These are phyloP conservation scores for Hortaea werneckii DNA, from an alignment of 2,329 filamentous ascomycete genomes.

Conservation along the genomic window DNA sequence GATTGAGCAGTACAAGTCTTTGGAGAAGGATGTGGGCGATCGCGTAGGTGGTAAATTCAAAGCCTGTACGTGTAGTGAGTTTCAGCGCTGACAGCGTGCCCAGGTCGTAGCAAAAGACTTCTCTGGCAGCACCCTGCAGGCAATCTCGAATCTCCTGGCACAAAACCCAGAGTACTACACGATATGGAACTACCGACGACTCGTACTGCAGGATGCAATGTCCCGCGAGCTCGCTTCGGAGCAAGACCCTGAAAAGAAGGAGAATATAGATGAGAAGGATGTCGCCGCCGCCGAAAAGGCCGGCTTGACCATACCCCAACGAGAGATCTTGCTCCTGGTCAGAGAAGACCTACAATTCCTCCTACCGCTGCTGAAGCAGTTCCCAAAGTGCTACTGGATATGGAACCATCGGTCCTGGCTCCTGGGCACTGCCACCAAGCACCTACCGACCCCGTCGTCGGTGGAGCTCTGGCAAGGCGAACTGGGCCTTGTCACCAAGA, in stretches of 20 bases:
- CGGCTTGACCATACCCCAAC: conserved; percentile 21
- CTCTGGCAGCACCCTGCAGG: conserved; percentile 49
- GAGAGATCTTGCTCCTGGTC: conserved; percentile 45
- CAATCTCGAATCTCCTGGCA: conserved; percentile 62
- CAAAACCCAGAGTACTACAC: conserved; percentile 86
- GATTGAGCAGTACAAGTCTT: conserved; percentile 63
- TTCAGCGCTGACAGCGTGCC: background rate
- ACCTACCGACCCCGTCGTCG: conserved; percentile 48
- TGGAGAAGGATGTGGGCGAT: conserved; percentile 58
- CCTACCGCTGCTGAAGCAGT: conserved; percentile 71
- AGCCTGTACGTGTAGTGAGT: background rate
- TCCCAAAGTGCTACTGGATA: conserved; percentile 98
- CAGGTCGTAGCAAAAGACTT: conserved; percentile 39
- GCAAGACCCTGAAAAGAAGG: background rate
- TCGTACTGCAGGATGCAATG: conserved; percentile 55
- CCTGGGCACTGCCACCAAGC: conserved; percentile 57
- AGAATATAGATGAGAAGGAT: conserved; percentile 9
- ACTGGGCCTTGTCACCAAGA: conserved; percentile 71
- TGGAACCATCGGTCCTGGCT: conserved; percentile 94
- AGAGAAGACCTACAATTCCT: conserved; percentile 70
- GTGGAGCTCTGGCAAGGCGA: conserved; percentile 73
- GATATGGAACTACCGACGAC: conserved; percentile 79
- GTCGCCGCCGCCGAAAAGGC: conserved; percentile 16
- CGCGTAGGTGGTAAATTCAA: conserved; percentile 40
- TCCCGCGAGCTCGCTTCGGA: conserved; percentile 30